Evolutionary conservation across 2,329 filamentous ascomycete species (phyloP).

Genomic region (Ophiostoma ulmi): DNA sequence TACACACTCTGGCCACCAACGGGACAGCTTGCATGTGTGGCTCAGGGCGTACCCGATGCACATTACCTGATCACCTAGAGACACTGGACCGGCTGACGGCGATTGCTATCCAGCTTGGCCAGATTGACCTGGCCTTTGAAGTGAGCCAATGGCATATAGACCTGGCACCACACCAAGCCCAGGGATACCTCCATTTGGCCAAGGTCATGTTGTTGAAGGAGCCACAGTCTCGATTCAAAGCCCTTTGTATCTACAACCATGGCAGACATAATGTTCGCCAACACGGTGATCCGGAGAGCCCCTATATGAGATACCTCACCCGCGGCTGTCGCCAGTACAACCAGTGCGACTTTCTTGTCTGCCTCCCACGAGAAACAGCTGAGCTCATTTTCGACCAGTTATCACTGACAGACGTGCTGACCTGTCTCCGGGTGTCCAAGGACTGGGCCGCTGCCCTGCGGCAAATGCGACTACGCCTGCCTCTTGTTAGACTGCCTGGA

Average conservation of each 20-base stretch:
- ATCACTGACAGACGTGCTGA: slow-evolving; percentile 18
- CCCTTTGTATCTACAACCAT: slow-evolving; percentile 26
- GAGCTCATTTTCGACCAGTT: slow-evolving; percentile 23
- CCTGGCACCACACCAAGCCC: slow-evolving; percentile 20
- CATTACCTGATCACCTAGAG: slow-evolving; percentile 17
- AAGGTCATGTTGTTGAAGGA: slow-evolving; percentile 18
- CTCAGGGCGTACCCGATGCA: slow-evolving; percentile 24
- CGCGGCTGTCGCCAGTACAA: slow-evolving; percentile 20
- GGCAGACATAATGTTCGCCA: slow-evolving; percentile 24
- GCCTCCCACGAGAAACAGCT: slow-evolving; percentile 24
- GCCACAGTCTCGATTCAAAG: slow-evolving; percentile 16
- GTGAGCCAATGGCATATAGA: slow-evolving; percentile 24
- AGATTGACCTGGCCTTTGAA: neutral
- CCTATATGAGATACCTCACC: slow-evolving; percentile 9
- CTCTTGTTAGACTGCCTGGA: neutral
- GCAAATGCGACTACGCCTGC: neutral
- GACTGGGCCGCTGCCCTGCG: slow-evolving; percentile 18
- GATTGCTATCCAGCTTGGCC: neutral
- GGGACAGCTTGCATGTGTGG: slow-evolving; percentile 22
- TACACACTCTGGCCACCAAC: slow-evolving; percentile 20
- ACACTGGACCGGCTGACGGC: slow-evolving; percentile 20
- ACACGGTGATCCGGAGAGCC: slow-evolving; percentile 10
- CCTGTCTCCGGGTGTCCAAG: slow-evolving; percentile 21
- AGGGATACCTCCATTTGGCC: slow-evolving; percentile 27
- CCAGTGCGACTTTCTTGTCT: slow-evolving; percentile 22